phyloP scores from a whole-genome alignment of 2,329 filamentous ascomycete genomes.

The Fusarium sp. region DNA sequence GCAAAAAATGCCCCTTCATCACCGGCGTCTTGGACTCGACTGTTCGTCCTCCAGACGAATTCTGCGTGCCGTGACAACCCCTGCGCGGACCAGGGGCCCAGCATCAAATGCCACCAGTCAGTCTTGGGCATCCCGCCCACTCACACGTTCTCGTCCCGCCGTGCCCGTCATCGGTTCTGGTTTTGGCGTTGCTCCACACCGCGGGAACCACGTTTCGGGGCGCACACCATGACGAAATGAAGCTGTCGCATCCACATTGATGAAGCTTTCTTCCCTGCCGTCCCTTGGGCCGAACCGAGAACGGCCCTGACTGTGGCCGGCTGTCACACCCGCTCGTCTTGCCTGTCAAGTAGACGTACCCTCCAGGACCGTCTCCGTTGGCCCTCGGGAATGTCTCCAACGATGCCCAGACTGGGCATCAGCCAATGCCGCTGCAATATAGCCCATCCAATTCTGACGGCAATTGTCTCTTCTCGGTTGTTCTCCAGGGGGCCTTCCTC shows the following conservation, averaged over 20 bases:
- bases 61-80: conserved; percentile 1
- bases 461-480: conserved; percentile 15
- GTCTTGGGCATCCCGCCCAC: background rate
- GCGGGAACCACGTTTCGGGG: conserved; percentile 38
- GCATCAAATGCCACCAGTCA: conserved; percentile 14
- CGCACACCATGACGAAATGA: conserved; percentile 43
- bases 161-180: conserved; percentile 16
- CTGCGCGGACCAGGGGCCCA: background rate
- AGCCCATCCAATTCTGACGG: conserved; percentile 10
- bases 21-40: conserved; percentile 1
- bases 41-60: conserved; percentile 20
- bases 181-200: conserved; percentile 34
- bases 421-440: conserved; percentile 4
- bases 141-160: conserved; percentile 1
- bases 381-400: conserved; percentile 45
- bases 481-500: conserved; percentile 19
- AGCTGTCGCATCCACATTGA: conserved; percentile 14
- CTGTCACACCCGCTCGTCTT: conserved; percentile 18
- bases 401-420: conserved; percentile 1
- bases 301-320: conserved; percentile 24
- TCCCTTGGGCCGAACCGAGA: conserved; percentile 52
- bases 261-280: conserved; percentile 29
- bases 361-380: conserved; percentile 42
- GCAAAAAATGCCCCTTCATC: background rate
- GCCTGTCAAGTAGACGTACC: conserved; percentile 1